Conservation (phyloP, 2,329 filamentous ascomycete genomes). For the Corinectria fuckeliana region DNA sequence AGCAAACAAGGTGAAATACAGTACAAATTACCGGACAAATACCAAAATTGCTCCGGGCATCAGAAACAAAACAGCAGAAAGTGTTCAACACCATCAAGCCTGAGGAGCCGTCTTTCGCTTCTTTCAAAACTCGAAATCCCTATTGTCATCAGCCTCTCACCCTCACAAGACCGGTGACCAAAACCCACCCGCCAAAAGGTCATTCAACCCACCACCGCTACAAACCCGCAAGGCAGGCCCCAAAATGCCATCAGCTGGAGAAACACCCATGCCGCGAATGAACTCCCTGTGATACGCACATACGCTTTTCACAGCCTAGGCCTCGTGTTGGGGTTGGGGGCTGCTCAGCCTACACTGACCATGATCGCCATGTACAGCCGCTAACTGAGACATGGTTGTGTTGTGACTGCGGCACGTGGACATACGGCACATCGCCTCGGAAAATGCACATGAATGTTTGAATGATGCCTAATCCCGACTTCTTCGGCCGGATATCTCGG, state of each 20-base stretch:
- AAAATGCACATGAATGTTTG: background rate
- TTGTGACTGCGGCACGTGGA: conserved; percentile 18
- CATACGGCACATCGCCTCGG: conserved; percentile 8
- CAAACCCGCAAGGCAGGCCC: background rate
- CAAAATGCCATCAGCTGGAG: background rate
- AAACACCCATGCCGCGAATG: background rate
- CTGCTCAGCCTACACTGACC: background rate
- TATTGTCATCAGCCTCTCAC: background rate
- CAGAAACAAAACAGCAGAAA: background rate
- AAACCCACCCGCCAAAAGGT: background rate
- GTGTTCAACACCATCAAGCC: background rate
- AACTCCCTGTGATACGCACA: background rate
- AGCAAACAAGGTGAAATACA: background rate
- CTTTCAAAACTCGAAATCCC: too few relatives aligned
- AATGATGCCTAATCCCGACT: conserved; percentile 5
- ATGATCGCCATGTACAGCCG: conserved; percentile 5
- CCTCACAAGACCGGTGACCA: conserved; percentile 4
- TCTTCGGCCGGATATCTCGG: conserved; percentile 4
- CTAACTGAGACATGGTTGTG: conserved; percentile 8
- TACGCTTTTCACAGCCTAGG: background rate
- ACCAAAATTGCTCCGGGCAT: background rate
- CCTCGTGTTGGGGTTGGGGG: background rate
- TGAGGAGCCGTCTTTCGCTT: too few relatives aligned
- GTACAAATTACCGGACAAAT: too few relatives aligned
- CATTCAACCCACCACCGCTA: conserved; percentile 12